A percentile compares a stretch with the other conserved stretches of the same genome.
Evolutionary conservation across 2,329 filamentous ascomycete species (phyloP).

Genomic region (Talaromyces islandicus): DNA sequence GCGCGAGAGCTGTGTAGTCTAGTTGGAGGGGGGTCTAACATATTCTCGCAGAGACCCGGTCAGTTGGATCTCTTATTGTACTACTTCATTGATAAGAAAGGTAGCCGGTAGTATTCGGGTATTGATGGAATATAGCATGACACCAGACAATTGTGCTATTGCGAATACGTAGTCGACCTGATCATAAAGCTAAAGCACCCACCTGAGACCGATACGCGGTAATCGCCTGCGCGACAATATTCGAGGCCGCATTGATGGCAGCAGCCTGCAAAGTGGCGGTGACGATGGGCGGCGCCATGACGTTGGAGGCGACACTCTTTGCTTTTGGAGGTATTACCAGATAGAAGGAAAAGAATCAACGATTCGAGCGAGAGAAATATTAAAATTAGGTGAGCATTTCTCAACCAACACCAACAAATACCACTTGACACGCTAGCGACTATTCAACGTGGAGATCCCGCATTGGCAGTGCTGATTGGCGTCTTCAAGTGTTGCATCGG

Average conservation of each 20-base stretch:
- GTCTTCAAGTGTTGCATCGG: not conserved
- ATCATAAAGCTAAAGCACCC: not conserved
- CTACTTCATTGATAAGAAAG: not conserved
- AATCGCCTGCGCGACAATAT: slow-evolving; percentile 51
- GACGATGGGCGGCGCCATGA: slow-evolving; percentile 40
- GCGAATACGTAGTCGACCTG: not conserved
- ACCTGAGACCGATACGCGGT: slow-evolving; percentile 45
- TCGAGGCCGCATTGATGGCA: slow-evolving; percentile 48
- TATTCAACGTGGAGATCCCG: not conserved
- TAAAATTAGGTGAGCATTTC: not conserved
- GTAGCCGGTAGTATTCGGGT: no score
- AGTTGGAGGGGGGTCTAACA: slow-evolving; percentile 39
- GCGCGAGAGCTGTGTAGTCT: slow-evolving; percentile 45
- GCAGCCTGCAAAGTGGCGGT: slow-evolving; percentile 51
- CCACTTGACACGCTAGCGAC: not conserved
- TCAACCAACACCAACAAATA: not conserved
- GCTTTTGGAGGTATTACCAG: not conserved
- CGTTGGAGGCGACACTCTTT: not conserved
- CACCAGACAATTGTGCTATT: not conserved
- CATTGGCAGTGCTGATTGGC: not conserved
- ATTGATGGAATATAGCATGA: not conserved
- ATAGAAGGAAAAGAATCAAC: not conserved
- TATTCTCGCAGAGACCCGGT: not conserved
- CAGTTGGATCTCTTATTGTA: not conserved
- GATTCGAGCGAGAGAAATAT: not conserved